Base-by-base conservation (phyloP, 2,329 filamentous ascomycete species). In the Pseudocercospora pini-densiflorae region DNA sequence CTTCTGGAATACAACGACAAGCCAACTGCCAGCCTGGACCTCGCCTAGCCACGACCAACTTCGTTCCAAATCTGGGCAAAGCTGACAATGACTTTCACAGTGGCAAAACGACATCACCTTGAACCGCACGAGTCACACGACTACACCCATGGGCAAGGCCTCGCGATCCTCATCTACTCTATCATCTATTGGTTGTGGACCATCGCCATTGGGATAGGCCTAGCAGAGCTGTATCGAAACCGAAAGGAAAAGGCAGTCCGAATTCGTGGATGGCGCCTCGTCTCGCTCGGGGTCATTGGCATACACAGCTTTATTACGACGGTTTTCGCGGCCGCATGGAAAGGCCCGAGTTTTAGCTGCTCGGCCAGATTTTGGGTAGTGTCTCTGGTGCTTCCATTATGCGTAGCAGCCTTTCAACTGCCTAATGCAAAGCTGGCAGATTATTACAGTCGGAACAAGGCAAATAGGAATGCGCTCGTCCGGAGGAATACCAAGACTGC, bases 141-240 rank as follows among this genome's bases (percentile, higher is more conserved):
- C 58, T 47, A 49, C 14, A 49, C 45, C 12, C 24, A 27, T 19
- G 58, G 36, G 9, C 36, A 49, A 10, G 58, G 58, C 7, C 40
- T 49, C 7, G 58, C 45, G 1, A 61, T 61, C 10, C 36, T 61
- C 36, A 49, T 61, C 16, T 47, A 47, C 19, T n/a, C 58, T 9
- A 47, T 31, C 40, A 27, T 61, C 40, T 61, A 61, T 40, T 61
- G 40, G 58, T 29, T 47, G 21, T 61, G 58, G 58, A 61, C 58
- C 16, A 6, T 58, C 8, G 54, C 33, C 16, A 23, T 58, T 23
- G 54, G 27, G 3, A 19, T 58, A 21, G 54, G 54, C 21, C 27
- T 58, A n/a, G 23, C 8, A 6, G 54, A 58, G 36, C 16, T 58
- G 6, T 58, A 19, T 23, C 24, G 54, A 23, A 58, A 58, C 4